Evolutionary conservation across 2,329 filamentous ascomycete species (phyloP).

Genomic region (Calonectria hongkongensis): DNA sequence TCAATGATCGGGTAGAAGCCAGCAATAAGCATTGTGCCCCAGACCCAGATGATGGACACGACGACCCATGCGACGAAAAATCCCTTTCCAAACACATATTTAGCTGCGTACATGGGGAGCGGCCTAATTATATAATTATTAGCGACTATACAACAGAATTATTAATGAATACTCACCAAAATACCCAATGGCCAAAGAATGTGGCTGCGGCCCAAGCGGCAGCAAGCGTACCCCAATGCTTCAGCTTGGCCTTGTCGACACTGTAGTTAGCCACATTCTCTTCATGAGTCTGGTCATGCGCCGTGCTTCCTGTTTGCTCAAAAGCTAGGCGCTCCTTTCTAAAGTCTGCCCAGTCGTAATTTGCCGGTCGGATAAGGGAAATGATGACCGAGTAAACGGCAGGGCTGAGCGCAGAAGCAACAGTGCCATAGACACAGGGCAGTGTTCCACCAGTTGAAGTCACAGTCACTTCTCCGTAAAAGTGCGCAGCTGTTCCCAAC

Average conservation of each 20-base stretch:
- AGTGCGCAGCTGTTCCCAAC: slow-evolving; percentile 67
- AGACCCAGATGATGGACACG: slow-evolving; percentile 72
- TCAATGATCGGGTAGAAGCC: slow-evolving; percentile 71
- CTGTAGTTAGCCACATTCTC: slow-evolving; percentile 53
- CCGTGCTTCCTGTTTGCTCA: slow-evolving; percentile 48
- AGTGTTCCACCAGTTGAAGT: slow-evolving; percentile 68
- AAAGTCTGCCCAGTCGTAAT: slow-evolving; percentile 63
- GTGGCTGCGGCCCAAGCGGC: slow-evolving; percentile 65
- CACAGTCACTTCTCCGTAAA: slow-evolving; percentile 69
- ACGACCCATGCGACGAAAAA: slow-evolving; percentile 72
- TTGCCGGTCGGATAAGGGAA: slow-evolving; percentile 65
- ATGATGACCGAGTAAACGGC: slow-evolving; percentile 67
- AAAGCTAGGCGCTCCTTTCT: slow-evolving; percentile 64
- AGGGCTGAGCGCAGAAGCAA: slow-evolving; percentile 67
- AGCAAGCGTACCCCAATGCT: slow-evolving; percentile 63
- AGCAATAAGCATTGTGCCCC: slow-evolving; percentile 69
- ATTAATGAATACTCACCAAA: slow-evolving; percentile 62
- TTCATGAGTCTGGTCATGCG: slow-evolving; percentile 48
- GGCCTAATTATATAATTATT: slow-evolving; percentile 56
- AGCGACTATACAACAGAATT: background rate
- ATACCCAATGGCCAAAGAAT: slow-evolving; percentile 71
- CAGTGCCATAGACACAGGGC: slow-evolving; percentile 72
- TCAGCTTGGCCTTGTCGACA: slow-evolving; percentile 61
- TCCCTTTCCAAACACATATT: slow-evolving; percentile 68
- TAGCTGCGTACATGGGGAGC: slow-evolving; percentile 72